A percentile compares a stretch with the other conserved stretches of the same genome.
Conservation (phyloP, 306 rosid species). For the Quercus alba region DNA sequence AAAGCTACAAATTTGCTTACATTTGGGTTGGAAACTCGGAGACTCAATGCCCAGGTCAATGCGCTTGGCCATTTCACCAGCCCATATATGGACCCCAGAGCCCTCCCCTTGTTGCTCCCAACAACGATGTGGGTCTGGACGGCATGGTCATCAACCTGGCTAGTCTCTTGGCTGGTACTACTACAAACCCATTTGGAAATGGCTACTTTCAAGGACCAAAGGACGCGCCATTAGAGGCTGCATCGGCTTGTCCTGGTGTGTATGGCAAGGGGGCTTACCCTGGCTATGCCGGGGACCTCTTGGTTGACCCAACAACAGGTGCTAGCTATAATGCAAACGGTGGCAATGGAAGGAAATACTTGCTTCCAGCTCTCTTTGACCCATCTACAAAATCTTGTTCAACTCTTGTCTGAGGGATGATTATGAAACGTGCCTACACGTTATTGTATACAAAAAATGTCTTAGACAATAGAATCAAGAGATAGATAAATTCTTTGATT, state of each 20-base stretch:
- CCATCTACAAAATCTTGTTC: slow-evolving; percentile 51
- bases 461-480: slow-evolving; percentile 19
- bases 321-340: slow-evolving; percentile 18
- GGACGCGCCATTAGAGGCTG: slow-evolving; percentile 54
- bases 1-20: slow-evolving; percentile 31
- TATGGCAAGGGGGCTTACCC: too few relatives aligned
- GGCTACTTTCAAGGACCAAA: slow-evolving; percentile 65
- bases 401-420: slow-evolving; percentile 35
- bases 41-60: slow-evolving; percentile 62
- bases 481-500: slow-evolving; percentile 35
- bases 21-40: slow-evolving; percentile 70
- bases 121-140: slow-evolving; percentile 70
- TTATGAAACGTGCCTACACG: background rate
- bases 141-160: slow-evolving; percentile 62
- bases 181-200: slow-evolving; percentile 54
- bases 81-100: slow-evolving; percentile 57
- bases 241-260: too few relatives aligned
- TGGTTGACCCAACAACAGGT: too few relatives aligned
- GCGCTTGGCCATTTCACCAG: slow-evolving; percentile 71
- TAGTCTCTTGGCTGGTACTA: slow-evolving; percentile 48
- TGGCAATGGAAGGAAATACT: slow-evolving; percentile 48
- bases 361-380: slow-evolving; percentile 66
- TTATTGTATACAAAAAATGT: background rate
- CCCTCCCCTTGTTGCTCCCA: slow-evolving; percentile 52
- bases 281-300: too few relatives aligned